Evolutionary conservation across 208 protist genomes (phyloP).

Genomic region (Acanthamoeba polyphaga): DNA sequence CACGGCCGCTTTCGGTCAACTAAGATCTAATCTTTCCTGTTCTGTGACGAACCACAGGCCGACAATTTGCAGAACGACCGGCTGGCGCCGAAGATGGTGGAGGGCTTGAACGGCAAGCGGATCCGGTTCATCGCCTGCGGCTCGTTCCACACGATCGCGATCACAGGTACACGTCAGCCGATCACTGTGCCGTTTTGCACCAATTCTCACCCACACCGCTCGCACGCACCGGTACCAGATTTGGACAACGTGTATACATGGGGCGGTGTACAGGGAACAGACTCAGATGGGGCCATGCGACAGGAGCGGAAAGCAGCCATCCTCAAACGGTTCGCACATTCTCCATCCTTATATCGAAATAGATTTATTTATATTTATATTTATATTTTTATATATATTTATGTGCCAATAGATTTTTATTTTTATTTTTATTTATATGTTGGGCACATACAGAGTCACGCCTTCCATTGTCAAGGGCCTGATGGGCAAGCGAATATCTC

Average conservation of each 20-base stretch:
- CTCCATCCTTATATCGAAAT: too few relatives aligned
- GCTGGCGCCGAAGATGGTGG: conserved; percentile 29
- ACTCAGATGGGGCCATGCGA: background rate
- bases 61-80: conserved; percentile 36
- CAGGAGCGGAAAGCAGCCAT: conserved; percentile 28
- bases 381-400: too few relatives aligned
- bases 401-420: too few relatives aligned
- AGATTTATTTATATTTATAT: too few relatives aligned
- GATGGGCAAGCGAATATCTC: conserved; percentile 20
- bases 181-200: background rate
- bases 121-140: conserved; percentile 48
- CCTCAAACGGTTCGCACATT: background rate
- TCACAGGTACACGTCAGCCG: background rate
- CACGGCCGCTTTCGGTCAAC: too few relatives aligned
- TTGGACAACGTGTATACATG: conserved; percentile 62
- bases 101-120: conserved; percentile 44
- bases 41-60: background rate
- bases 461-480: conserved; percentile 6
- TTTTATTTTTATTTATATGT: background rate
- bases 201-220: background rate
- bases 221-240: background rate
- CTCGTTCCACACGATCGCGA: conserved; percentile 40
- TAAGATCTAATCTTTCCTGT: too few relatives aligned
- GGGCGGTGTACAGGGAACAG: conserved; percentile 13
- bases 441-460: background rate